Conservation (phyloP, 257 asterid genomes). For the Leptodermis oblonga region DNA sequence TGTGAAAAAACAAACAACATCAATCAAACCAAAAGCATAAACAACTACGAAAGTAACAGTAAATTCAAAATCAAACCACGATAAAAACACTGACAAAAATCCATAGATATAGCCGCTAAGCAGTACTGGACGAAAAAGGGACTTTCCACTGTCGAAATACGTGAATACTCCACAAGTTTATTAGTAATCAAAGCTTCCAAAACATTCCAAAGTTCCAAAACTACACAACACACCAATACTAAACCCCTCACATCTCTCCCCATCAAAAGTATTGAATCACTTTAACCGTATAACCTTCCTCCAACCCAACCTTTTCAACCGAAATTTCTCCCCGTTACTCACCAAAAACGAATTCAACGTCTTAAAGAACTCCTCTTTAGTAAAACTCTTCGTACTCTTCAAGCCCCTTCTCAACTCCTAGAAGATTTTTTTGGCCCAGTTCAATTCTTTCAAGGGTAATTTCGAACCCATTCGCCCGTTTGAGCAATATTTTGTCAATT, state of each 20-base stretch:
- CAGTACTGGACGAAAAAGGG: too few relatives aligned
- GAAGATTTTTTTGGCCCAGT: slow-evolving; percentile 39
- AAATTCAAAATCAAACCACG: too few relatives aligned
- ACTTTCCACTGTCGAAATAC: too few relatives aligned
- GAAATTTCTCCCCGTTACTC: slow-evolving; percentile 33
- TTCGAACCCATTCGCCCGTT: slow-evolving; percentile 51
- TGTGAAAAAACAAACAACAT: too few relatives aligned
- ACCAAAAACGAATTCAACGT: slow-evolving; percentile 42
- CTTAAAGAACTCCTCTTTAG: slow-evolving; percentile 41
- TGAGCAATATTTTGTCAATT: slow-evolving; percentile 28
- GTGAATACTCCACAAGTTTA: slow-evolving; percentile 46
- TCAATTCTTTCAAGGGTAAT: slow-evolving; percentile 41
- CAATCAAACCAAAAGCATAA: too few relatives aligned
- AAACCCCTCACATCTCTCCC: slow-evolving; percentile 62
- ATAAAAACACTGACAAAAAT: too few relatives aligned
- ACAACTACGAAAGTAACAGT: too few relatives aligned
- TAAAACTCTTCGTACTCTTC: slow-evolving; percentile 40
- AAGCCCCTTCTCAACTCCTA: slow-evolving; percentile 38
- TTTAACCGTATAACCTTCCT: slow-evolving; percentile 32
- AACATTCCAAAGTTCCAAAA: slow-evolving; percentile 58
- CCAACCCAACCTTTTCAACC: slow-evolving; percentile 34
- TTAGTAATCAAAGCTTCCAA: slow-evolving; percentile 54
- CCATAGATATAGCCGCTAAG: too few relatives aligned
- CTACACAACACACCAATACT: slow-evolving; percentile 55
- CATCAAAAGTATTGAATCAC: slow-evolving; percentile 44